A percentile compares a stretch with the other conserved stretches of the same genome.
Conservation (phyloP, 2,329 filamentous ascomycete species). For the Drechslerella dactyloides region DNA sequence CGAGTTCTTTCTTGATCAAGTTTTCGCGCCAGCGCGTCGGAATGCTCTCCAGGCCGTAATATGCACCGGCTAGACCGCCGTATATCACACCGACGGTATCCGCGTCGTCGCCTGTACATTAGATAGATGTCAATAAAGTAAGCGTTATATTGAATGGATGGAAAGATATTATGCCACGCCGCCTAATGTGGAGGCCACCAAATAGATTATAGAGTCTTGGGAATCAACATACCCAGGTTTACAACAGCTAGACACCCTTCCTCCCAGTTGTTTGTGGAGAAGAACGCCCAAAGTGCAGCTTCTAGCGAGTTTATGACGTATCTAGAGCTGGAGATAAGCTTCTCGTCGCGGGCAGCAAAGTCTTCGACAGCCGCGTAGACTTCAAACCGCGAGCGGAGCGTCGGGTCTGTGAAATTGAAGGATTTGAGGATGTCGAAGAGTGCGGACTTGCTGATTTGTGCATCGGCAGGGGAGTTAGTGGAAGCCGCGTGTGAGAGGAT, state of each 20-base stretch:
- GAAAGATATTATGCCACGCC: no score
- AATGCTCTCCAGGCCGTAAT: conserved; percentile 58
- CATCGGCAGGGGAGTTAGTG: neutral
- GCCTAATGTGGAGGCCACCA: no score
- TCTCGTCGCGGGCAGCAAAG: conserved; percentile 38
- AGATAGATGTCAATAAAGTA: neutral
- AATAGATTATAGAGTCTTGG: no score
- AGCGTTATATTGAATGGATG: no score
- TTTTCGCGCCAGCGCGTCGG: conserved; percentile 43
- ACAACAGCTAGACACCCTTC: conserved; percentile 59
- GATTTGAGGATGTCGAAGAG: conserved; percentile 54
- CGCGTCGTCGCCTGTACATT: conserved; percentile 58
- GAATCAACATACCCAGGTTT: conserved; percentile 56
- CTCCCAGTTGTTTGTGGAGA: conserved; percentile 57
- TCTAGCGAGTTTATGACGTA: conserved; percentile 60
- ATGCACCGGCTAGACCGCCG: conserved; percentile 60
- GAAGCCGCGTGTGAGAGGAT: conserved; percentile 54
- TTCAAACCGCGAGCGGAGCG: conserved; percentile 52
- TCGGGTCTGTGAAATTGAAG: conserved; percentile 46
- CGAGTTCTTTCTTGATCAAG: conserved; percentile 48
- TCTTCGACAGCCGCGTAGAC: conserved; percentile 9
- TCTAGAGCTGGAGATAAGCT: conserved; percentile 57
- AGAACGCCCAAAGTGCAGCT: conserved; percentile 60
- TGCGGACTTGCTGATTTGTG: conserved; percentile 51
- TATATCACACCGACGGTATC: conserved; percentile 61